Evolutionary conservation across 805 yeast species (phyloP).

Genomic region (Sungouiella blattae): DNA sequence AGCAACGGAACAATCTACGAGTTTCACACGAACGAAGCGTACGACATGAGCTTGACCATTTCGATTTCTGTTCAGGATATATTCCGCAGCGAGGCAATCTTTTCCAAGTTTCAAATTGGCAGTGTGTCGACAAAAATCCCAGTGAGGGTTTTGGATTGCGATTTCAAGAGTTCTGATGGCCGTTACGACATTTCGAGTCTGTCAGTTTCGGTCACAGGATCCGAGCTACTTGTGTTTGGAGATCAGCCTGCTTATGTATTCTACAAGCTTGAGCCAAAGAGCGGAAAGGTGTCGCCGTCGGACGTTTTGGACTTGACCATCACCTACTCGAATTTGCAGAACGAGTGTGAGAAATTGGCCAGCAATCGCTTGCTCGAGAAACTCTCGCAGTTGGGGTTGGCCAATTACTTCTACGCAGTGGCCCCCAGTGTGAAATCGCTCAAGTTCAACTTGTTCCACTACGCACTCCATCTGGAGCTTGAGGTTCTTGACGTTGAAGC

Average conservation of each 20-base stretch:
- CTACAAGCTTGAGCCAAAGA: constrained; percentile 43
- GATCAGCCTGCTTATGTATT: constrained; percentile 70
- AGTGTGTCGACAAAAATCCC: constrained; percentile 52
- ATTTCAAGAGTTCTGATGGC: constrained; percentile 27
- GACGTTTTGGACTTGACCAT: constrained; percentile 44
- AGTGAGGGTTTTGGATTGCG: constrained; percentile 46
- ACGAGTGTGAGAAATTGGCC: constrained; percentile 38
- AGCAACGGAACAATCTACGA: constrained; percentile 17
- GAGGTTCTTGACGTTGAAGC: constrained; percentile 18
- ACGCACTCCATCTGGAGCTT: constrained; percentile 21
- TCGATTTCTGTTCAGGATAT: constrained; percentile 82
- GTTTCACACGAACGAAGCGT: constrained; percentile 24
- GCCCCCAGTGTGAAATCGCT: constrained; percentile 15
- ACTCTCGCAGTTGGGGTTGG: constrained; percentile 4
- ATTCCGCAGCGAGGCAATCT: constrained; percentile 53
- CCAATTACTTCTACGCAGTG: constrained; percentile 19
- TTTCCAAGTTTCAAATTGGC: constrained; percentile 67
- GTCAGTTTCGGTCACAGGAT: constrained; percentile 1
- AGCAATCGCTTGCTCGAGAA: constrained; percentile 2
- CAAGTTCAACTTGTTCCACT: constrained; percentile 29
- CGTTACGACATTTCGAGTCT: constrained; percentile 22
- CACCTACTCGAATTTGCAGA: constrained; percentile 42
- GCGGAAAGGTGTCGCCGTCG: constrained; percentile 16
- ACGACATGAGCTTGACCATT: constrained; percentile 55
- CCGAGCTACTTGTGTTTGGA: constrained; percentile 50